phyloP scores from a whole-genome alignment of 257 asterid genomes.

The Nicotiana obtusifolia region DNA sequence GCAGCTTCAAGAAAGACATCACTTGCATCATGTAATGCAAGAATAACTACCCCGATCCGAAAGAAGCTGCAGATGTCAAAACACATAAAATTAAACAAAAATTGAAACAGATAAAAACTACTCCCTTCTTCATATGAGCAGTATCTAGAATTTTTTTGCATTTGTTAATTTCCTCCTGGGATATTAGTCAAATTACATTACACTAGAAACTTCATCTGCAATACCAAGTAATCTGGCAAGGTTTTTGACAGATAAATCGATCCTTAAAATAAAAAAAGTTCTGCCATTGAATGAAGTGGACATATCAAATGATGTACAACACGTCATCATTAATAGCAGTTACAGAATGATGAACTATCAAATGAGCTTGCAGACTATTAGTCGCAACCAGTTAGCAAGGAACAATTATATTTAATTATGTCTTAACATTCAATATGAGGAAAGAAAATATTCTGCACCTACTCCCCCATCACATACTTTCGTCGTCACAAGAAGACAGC shows the following conservation, averaged over 20 bases:
- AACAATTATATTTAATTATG: not conserved
- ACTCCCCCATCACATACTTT: not conserved
- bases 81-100: not conserved
- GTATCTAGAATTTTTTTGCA: not conserved
- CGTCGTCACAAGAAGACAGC: not conserved
- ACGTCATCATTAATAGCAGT: not conserved
- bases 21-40: constrained; percentile 93
- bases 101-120: not conserved
- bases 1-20: constrained; percentile 94
- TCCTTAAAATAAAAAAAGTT: not conserved
- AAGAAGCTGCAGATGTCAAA: constrained; percentile 51
- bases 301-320: not conserved
- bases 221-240: not conserved
- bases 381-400: not conserved
- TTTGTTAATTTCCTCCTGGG: not conserved
- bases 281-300: not conserved
- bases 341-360: not conserved
- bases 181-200: not conserved
- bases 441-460: not conserved
- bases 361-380: not conserved
- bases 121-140: not conserved
- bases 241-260: not conserved
- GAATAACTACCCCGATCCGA: constrained; percentile 65
- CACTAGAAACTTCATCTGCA: not conserved
- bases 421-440: not conserved